Percentiles rank a stretch among this genome's conserved stretches.
Evolutionary conservation across 441 rosid species (phyloP).

Genomic region (Erodium texanum): DNA sequence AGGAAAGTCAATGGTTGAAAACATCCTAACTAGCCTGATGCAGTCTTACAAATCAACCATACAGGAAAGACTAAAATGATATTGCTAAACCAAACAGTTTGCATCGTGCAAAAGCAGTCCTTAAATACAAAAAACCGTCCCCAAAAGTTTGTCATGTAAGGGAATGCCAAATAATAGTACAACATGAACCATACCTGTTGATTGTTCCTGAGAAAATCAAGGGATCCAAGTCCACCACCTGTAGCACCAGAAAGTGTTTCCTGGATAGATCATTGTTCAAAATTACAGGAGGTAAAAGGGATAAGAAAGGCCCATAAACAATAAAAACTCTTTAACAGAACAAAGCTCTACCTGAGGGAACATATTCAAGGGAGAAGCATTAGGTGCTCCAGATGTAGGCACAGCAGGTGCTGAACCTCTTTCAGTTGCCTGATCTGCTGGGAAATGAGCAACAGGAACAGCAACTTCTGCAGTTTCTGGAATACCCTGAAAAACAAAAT

Average conservation of each 20-base stretch:
- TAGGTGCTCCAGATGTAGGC: constrained; percentile 69
- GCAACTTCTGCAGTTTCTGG: constrained; percentile 79
- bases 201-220: constrained; percentile 86
- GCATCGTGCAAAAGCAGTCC: background rate
- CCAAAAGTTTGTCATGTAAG: background rate
- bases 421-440: constrained; percentile 47
- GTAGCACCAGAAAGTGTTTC: constrained; percentile 55
- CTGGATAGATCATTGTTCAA: constrained; percentile 29
- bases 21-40: constrained; percentile 17
- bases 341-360: constrained; percentile 70
- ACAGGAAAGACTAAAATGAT: background rate
- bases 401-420: constrained; percentile 38
- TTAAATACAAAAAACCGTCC: background rate
- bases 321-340: constrained; percentile 8
- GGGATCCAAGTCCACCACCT: constrained; percentile 64
- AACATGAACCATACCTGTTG: constrained; percentile 48
- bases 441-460: constrained; percentile 45
- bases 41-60: background rate
- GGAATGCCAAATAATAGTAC: constrained; percentile 9
- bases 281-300: constrained; percentile 7
- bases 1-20: background rate
- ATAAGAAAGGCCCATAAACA: background rate
- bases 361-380: constrained; percentile 86
- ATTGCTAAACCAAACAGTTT: background rate
- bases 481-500: constrained; percentile 63